Base-by-base conservation (phyloP, 1,139 yeast genomes). In the Blastobotrys arbuscula region DNA sequence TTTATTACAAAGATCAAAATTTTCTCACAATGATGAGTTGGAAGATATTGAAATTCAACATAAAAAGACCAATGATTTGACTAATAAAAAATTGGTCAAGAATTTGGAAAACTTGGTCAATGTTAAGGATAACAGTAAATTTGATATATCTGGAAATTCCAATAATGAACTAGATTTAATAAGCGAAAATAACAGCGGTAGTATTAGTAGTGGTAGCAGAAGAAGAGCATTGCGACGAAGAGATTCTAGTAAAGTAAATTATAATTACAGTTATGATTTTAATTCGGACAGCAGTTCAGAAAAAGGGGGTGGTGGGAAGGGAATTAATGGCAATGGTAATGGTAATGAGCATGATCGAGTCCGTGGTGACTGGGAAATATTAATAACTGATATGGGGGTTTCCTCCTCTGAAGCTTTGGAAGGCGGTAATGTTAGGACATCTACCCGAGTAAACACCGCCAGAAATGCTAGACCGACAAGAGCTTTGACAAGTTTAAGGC, bases 71-170 rank as follows among this genome's bases (percentile, higher is more conserved):
- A 81, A 88, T 54, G 79, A 82, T 60, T 69, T 84, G 50, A 82
- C 90, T 52, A 86, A 89, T 64, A 92, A 84, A 58, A 84, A 83
- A 65, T 71, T 90, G 35, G 82, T 84, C 63, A 86, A 85, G 53
- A 79, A 84, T 53, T 73, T 92, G 44, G 85, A 86, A 60, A 82
- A 86, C 61, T 4, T 13, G 24, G 36, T 7, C 23, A 40, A 19
- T 3, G 21, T 2, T 13, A 15, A 15, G 10, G 24, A n/a, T 12
- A 96, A 89, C 63, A 97, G 90, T 62, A 84, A 88, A 61, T 77
- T 88, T 61, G 95, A 89, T 64, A 77, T 90, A 52, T 92, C 95
- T 24, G 86, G 76, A 56, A 75, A 75, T 20, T 77, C 23, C 20
- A 20, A 34, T 19, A 19, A 19, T 9, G 46, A 47, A 24, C 37